These are phyloP conservation scores for Talaromyces sp. DNA, from an alignment of 2,329 filamentous ascomycete genomes.

Conservation along the genomic window DNA sequence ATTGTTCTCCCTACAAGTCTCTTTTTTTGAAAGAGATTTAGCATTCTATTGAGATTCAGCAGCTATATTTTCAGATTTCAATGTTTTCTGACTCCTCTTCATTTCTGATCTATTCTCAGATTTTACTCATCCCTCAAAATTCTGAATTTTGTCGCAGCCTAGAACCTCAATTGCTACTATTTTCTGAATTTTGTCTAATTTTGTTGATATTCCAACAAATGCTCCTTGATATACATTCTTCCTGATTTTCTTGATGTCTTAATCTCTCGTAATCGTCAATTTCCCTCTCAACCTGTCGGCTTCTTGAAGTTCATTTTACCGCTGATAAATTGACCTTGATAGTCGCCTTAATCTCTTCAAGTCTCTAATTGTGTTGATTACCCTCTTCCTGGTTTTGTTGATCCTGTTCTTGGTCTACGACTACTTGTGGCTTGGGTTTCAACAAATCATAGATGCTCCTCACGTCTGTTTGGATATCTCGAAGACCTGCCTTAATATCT, in stretches of 20 bases:
- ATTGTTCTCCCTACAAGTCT: background rate
- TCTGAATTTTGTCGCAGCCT: background rate
- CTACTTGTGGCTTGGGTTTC: background rate
- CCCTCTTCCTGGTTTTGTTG: background rate
- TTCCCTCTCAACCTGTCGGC: background rate
- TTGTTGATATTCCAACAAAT: too few species aligned
- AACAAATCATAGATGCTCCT: background rate
- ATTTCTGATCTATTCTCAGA: background rate
- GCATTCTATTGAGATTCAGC: background rate
- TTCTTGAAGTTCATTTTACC: background rate
- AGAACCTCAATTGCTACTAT: too few species aligned
- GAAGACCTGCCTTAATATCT: too few species aligned
- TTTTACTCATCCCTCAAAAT: background rate
- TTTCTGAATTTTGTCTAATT: background rate
- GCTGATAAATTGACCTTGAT: background rate
- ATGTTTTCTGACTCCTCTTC: background rate
- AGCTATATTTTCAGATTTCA: background rate
- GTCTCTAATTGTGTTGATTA: background rate
- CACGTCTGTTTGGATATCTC: too few species aligned
- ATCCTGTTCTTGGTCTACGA: background rate
- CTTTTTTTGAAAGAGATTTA: background rate
- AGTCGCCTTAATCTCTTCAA: background rate
- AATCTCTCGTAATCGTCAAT: background rate
- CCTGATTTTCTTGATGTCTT: too few species aligned
- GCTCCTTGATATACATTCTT: too few species aligned